Evolutionary conservation across 179 eudicot species (phyloP).

Genomic region (Beta corolliflora): DNA sequence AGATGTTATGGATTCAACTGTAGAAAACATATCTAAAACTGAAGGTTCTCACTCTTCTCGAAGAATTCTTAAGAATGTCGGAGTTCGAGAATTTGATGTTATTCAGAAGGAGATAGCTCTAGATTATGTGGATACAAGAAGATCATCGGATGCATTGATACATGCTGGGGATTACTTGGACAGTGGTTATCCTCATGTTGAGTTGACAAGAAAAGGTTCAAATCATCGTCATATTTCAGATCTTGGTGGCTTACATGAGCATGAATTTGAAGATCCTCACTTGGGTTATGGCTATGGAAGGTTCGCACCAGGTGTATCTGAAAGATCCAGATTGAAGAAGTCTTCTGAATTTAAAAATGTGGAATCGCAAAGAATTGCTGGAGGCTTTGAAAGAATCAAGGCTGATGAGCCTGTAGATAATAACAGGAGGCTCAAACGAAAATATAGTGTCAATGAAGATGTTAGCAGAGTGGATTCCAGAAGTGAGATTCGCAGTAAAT

Average conservation of each 20-base stretch:
- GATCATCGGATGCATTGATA: conserved; percentile 20
- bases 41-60: conserved; percentile 35
- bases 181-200: conserved; percentile 27
- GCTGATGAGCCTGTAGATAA: conserved; percentile 28
- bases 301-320: conserved; percentile 32
- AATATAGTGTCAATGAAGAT: conserved; percentile 34
- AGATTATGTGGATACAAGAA: conserved; percentile 28
- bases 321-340: conserved; percentile 35
- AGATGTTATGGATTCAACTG: conserved; percentile 24
- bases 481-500: conserved; percentile 23
- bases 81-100: conserved; percentile 26
- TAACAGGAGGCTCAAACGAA: conserved; percentile 36
- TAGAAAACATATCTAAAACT: conserved; percentile 23
- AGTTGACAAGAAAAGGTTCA: conserved; percentile 34
- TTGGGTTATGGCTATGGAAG: conserved; percentile 36
- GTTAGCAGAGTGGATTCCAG: conserved; percentile 29
- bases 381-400: conserved; percentile 20
- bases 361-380: conserved; percentile 24
- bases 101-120: conserved; percentile 26
- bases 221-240: conserved; percentile 27
- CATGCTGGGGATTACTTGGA: conserved; percentile 35
- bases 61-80: conserved; percentile 24
- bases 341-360: conserved; percentile 28
- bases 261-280: conserved; percentile 27
- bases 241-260: conserved; percentile 31